A percentile compares a stretch with the other conserved stretches of the same genome.
Conservation (phyloP, 2,329 filamentous ascomycete species). For the Fusarium lateritium region DNA sequence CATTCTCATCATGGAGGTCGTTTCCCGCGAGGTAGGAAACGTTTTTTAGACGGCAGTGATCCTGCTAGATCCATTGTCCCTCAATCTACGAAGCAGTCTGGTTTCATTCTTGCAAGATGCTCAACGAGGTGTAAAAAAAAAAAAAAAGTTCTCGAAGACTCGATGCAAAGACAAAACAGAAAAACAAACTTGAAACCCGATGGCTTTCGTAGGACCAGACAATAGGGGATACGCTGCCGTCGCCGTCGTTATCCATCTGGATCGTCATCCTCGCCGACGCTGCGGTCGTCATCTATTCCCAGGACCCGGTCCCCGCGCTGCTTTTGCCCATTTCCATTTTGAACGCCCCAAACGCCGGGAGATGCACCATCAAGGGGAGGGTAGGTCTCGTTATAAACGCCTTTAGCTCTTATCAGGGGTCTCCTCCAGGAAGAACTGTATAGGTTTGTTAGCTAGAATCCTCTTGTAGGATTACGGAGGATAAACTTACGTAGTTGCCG, state of each 20-base stretch:
- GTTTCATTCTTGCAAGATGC: constrained; percentile 12
- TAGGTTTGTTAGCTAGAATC: constrained; percentile 29
- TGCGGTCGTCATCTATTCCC: constrained; percentile 61
- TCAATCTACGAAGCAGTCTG: constrained; percentile 62
- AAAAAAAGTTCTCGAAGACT: constrained; percentile 13
- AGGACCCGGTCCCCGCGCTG: constrained; percentile 50
- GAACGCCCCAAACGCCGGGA: constrained; percentile 67
- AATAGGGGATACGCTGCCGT: constrained; percentile 77
- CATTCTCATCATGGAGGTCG: constrained; percentile 31
- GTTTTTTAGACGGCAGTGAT: constrained; percentile 67
- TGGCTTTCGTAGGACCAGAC: constrained; percentile 68
- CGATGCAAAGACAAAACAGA: constrained; percentile 14
- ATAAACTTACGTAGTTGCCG: constrained; percentile 87
- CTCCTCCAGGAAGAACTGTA: constrained; percentile 95
- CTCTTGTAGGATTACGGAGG: neutral
- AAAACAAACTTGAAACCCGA: constrained; percentile 18
- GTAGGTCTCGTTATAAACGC: constrained; percentile 54
- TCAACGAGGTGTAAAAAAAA: neutral
- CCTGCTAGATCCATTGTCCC: constrained; percentile 74
- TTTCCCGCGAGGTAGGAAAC: constrained; percentile 59
- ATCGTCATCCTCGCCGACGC: constrained; percentile 74
- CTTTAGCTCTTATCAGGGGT: constrained; percentile 67
- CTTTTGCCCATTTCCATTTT: constrained; percentile 58
- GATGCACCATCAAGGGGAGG: constrained; percentile 52
- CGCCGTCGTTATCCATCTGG: constrained; percentile 73